These are phyloP conservation scores for Talaromyces marneffei DNA, from an alignment of 2,329 filamentous ascomycete genomes.

Conservation along the genomic window DNA sequence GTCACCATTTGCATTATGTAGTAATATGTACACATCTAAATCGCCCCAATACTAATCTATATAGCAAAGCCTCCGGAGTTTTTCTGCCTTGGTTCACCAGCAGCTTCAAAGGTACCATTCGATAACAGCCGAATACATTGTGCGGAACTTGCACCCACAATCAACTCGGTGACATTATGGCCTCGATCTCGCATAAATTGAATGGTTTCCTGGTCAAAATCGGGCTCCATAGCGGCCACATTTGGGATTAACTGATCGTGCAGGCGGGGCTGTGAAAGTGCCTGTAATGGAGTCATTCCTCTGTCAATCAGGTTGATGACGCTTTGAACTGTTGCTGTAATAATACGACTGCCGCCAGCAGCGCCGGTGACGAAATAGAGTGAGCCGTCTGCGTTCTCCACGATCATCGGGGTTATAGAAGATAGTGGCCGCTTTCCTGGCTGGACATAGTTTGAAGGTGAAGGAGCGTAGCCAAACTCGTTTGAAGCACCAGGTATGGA, in stretches of 20 bases:
- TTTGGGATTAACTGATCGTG: constrained; percentile 81
- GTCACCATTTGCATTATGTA: not conserved
- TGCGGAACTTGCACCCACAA: constrained; percentile 59
- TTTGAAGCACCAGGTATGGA: constrained; percentile 72
- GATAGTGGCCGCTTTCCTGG: constrained; percentile 77
- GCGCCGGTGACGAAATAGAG: constrained; percentile 68
- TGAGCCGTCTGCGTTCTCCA: constrained; percentile 59
- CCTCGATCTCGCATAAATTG: constrained; percentile 58
- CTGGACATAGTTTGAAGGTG: constrained; percentile 72
- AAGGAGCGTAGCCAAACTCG: constrained; percentile 78
- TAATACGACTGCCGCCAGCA: constrained; percentile 77
- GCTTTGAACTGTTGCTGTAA: constrained; percentile 69
- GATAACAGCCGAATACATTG: constrained; percentile 59
- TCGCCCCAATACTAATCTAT: not conserved
- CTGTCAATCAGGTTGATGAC: constrained; percentile 68
- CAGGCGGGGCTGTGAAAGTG: constrained; percentile 61
- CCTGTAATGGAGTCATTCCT: constrained; percentile 53
- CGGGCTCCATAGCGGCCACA: constrained; percentile 59
- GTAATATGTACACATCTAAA: not conserved
- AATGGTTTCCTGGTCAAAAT: constrained; percentile 60
- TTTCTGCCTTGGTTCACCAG: constrained; percentile 66
- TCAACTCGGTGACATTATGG: constrained; percentile 67
- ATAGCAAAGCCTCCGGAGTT: constrained; percentile 58
- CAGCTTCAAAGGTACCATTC: constrained; percentile 71
- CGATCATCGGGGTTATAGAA: constrained; percentile 73